A percentile compares a stretch with the other conserved stretches of the same genome.
Evolutionary conservation across 2,329 filamentous ascomycete genomes (phyloP).

Genomic region (Aspergillus awamori): DNA sequence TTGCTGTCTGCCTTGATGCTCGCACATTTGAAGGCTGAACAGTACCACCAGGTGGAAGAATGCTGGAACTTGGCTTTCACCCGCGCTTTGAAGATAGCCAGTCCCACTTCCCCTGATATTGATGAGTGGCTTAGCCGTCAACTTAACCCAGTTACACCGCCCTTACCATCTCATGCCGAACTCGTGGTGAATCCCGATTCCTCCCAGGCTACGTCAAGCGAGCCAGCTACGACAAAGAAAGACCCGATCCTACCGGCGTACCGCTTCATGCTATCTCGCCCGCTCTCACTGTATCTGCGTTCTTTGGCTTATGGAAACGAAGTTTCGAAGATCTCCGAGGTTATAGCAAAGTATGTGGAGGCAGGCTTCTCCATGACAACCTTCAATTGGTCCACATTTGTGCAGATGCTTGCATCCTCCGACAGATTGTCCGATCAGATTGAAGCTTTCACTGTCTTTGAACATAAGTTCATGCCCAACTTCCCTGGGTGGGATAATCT

Average conservation of each 20-base stretch:
- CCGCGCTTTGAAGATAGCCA: constrained; percentile 52
- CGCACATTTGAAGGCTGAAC: constrained; percentile 60
- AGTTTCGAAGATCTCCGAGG: constrained; percentile 53
- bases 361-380: constrained; percentile 75
- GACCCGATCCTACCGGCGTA: constrained; percentile 40
- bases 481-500: constrained; percentile 72
- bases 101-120: constrained; percentile 39
- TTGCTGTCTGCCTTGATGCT: constrained; percentile 70
- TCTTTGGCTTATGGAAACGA: constrained; percentile 58
- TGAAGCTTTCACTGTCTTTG: constrained; percentile 71
- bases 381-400: constrained; percentile 78
- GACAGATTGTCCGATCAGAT: constrained; percentile 57
- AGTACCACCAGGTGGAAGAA: constrained; percentile 63
- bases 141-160: constrained; percentile 13
- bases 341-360: constrained; percentile 59
- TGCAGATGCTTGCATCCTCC: constrained; percentile 67
- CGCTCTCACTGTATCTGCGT: constrained; percentile 56
- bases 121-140: constrained; percentile 22
- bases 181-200: constrained; percentile 3
- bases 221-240: constrained; percentile 4
- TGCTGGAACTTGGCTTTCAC: constrained; percentile 68
- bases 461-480: constrained; percentile 73
- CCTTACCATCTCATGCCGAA: constrained; percentile 17
- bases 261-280: constrained; percentile 53
- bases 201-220: neutral